Evolutionary conservation across 352 stramenopile genomes (phyloP).

Genomic region (Phytopythium delawarense): DNA sequence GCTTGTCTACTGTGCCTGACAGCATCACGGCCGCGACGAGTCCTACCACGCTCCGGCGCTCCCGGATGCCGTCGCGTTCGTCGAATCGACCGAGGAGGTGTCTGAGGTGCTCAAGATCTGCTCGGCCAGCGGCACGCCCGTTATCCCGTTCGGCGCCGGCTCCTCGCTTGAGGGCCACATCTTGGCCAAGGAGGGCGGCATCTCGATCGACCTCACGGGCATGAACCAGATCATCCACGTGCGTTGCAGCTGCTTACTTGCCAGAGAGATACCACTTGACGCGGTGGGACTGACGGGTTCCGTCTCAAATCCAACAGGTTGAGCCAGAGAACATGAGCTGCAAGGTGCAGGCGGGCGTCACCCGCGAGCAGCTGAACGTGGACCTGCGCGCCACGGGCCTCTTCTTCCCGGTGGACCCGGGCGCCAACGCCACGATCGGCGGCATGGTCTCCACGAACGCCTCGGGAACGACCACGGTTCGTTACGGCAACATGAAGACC

Average conservation of each 20-base stretch:
- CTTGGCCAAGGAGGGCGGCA: conserved; percentile 73
- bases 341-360: conserved; percentile 91
- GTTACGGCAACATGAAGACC: conserved; percentile 96
- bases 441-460: conserved; percentile 91
- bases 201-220: conserved; percentile 88
- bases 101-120: conserved; percentile 89
- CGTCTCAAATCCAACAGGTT: conserved; percentile 12
- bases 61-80: conserved; percentile 84
- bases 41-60: conserved; percentile 82
- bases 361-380: conserved; percentile 89
- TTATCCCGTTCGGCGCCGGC: conserved; percentile 93
- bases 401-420: conserved; percentile 96
- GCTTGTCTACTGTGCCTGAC: conserved; percentile 1
- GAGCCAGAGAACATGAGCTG: conserved; percentile 82
- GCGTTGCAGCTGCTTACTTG: background rate
- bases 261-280: background rate
- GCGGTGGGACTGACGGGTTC: too few species aligned
- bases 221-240: conserved; percentile 70
- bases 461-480: conserved; percentile 76
- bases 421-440: conserved; percentile 93
- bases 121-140: conserved; percentile 61
- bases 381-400: conserved; percentile 81
- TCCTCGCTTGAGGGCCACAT: conserved; percentile 95
- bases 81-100: conserved; percentile 85
- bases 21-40: conserved; percentile 88